These are phyloP conservation scores for Sodiomyces alkalinus DNA, from an alignment of 2,329 filamentous ascomycete genomes.

Conservation along the genomic window DNA sequence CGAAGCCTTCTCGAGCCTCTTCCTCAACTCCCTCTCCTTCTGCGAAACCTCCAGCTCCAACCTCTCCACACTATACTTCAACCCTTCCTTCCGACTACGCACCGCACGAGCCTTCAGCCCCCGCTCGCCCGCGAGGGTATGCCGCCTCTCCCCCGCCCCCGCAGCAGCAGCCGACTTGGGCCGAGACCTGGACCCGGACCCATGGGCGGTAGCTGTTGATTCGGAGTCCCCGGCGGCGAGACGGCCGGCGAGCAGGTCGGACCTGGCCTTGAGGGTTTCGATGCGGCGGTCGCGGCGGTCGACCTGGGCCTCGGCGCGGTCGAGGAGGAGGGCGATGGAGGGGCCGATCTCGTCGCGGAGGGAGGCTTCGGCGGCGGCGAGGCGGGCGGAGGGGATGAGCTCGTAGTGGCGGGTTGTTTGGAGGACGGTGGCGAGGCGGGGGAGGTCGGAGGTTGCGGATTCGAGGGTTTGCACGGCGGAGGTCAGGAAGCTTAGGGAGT, in stretches of 20 bases:
- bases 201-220: too few relatives aligned
- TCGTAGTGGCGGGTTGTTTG: slow-evolving; percentile 63
- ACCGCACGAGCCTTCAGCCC: slow-evolving; percentile 43
- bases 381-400: slow-evolving; percentile 70
- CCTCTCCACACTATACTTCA: slow-evolving; percentile 76
- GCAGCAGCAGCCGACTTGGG: not conserved
- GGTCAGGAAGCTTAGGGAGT: slow-evolving; percentile 44
- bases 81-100: slow-evolving; percentile 66
- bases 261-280: slow-evolving; percentile 67
- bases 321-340: slow-evolving; percentile 63
- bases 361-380: slow-evolving; percentile 68
- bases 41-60: slow-evolving; percentile 78
- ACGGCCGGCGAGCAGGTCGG: slow-evolving; percentile 67
- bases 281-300: slow-evolving; percentile 73
- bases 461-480: slow-evolving; percentile 43
- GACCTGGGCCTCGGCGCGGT: slow-evolving; percentile 68
- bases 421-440: slow-evolving; percentile 37
- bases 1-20: slow-evolving; percentile 28
- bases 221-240: slow-evolving; percentile 18
- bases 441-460: slow-evolving; percentile 41
- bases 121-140: slow-evolving; percentile 35
- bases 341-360: slow-evolving; percentile 84
- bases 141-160: slow-evolving; percentile 5
- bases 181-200: not conserved
- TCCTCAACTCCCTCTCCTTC: slow-evolving; percentile 43